Evolutionary conservation across 2,329 filamentous ascomycete genomes (phyloP), one percentile per base, ranked within the genome.

Genomic region (Aspergillus uvarum): DNA sequence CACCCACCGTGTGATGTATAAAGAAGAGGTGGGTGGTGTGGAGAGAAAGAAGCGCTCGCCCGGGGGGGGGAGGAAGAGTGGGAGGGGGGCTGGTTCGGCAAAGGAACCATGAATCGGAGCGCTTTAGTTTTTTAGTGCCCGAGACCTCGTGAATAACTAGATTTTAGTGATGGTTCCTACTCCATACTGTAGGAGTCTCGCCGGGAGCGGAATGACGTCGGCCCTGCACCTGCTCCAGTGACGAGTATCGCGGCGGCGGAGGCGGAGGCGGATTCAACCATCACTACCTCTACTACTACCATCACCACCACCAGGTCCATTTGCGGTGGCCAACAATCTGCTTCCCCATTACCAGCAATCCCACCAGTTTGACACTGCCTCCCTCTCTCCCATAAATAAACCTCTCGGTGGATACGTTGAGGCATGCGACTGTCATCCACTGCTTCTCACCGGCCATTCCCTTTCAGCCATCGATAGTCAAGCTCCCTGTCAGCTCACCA

Each of bases 401-500:
- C 2, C 16, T 19, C 7, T n/a, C n/a, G 22, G 10, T 21, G 19
- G n/a, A 11, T 21, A 26, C 32, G 56, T 29, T 38, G 63, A 69
- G 65, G 68, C 62, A 70, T 70, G 68, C 58, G 56, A 65, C 59
- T 65, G 60, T 42, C 54, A 58, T 47, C 53, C 48, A n/a, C 58
- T 63, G 59, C 58, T 58, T 65, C 63, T 26, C 21, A 58, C 62
- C 63, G 56, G 58, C 59, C 60, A 48, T 54, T 63, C 60, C 63
- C 56, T 63, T 58, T 61, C 56, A 59, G 62, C 61, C 58, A 63
- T 67, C 63, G 64, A 60, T 68, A 69, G 59, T 62, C 62, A 51
- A 53, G 61, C 59, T 55, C 58, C 59, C 60, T 61, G 54, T 52
- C 59, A 54, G 54, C 54, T 51, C 11, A 12, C 38, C 38, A 26